Base-by-base conservation (phyloP, 495 filamentous ascomycete species). In the Lophium mytilinum region DNA sequence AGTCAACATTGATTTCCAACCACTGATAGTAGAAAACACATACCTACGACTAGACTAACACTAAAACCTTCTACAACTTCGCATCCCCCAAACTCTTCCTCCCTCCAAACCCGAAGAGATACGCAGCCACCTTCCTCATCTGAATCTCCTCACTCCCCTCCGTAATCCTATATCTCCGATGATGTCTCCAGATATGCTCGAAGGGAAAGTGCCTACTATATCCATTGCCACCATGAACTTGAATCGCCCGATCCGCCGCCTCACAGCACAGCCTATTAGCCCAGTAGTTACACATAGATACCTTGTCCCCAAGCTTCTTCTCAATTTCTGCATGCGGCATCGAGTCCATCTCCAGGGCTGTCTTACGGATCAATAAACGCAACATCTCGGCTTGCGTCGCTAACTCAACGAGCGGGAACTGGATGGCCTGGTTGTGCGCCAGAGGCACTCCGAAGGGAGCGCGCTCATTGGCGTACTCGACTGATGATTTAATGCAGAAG, bases 231-330 rank as follows among this genome's bases (percentile, higher is more conserved):
- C 80, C 80, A 64, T 80, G 76, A 21, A 82, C 74, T 66, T 83
- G 80, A 24, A 83, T 83, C 6, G 80, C 81, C 43, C 74, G 67
- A 64, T 84, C 81, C 6, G 81, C 80, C 36, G 80, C 78, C 62
- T 83, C 71, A 37, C 74, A 79, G 41, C 76, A 79, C 10, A 83
- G 65, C 39, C 79, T 66, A 62, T 83, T 82, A 1, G 76, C 81
- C 76, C 79, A 83, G 65, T 81, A 84, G 63, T 83, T 83, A 65
- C 80, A 83, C 81, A 84, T 83, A 52, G 68, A 71, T 11, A 84
- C 78, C 60, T 80, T 76, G 58, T 80, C 78, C 18, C 77, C 76
- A 9, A 84, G 65, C 46, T 69, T 68, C 53, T 68, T 68, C 70
- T 83, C 80, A 50, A 83, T 80, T 18, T 75, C 74, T 30, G 73